Evolutionary conservation across 164 flowering plant species (phyloP).

Genomic region (Umbellularia californica): DNA sequence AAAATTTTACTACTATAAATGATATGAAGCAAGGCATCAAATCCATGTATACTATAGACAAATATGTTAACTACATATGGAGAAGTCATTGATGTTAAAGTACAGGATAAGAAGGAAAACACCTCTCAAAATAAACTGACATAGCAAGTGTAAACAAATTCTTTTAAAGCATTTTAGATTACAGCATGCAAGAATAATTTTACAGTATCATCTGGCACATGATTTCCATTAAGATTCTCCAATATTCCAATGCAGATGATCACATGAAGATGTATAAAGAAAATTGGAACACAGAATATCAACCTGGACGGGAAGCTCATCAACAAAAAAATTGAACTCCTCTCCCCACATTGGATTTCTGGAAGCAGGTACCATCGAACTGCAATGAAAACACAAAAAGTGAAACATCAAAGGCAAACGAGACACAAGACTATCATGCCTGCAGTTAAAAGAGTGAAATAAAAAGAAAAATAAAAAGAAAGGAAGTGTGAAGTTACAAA

Average conservation of each 20-base stretch:
- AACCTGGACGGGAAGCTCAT: slow-evolving; percentile 95
- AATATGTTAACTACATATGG: neutral
- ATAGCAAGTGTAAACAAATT: no score
- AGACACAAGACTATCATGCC: neutral
- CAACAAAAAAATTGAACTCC: slow-evolving; percentile 87
- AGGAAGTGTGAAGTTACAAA: neutral
- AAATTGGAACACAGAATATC: neutral
- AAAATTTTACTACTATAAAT: no score
- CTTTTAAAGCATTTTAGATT: no score
- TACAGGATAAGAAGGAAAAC: neutral
- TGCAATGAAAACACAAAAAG: slow-evolving; percentile 26
- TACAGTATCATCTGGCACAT: neutral
- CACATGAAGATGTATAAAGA: neutral
- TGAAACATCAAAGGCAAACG: no score
- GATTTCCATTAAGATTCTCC: neutral
- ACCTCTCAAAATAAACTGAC: no score
- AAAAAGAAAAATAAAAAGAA: neutral
- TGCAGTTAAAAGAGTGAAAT: neutral
- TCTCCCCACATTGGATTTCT: slow-evolving; percentile 99
- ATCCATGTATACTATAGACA: no score
- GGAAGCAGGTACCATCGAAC: slow-evolving; percentile 98
- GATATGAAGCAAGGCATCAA: neutral
- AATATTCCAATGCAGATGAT: no score
- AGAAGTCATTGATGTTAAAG: neutral
- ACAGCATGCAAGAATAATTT: no score